Evolutionary conservation across 2,329 filamentous ascomycete species (phyloP).

Genomic region (Penicillium sp.): DNA sequence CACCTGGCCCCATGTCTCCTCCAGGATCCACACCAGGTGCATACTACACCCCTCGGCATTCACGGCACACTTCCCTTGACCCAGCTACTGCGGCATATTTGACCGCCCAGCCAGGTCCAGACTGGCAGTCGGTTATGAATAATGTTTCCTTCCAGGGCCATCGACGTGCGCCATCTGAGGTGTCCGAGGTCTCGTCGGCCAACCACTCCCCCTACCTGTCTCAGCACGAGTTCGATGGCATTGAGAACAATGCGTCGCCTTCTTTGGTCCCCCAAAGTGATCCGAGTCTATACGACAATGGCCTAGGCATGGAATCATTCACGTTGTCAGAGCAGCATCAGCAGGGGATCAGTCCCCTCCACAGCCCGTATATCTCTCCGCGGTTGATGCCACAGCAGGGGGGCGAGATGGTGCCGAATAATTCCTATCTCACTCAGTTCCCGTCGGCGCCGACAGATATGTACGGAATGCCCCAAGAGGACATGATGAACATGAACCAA

Average conservation of each 20-base stretch:
- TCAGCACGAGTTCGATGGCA: constrained; percentile 68
- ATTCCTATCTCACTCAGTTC: constrained; percentile 42
- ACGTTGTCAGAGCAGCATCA: constrained; percentile 61
- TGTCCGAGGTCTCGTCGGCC: constrained; percentile 78
- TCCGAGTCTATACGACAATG: constrained; percentile 63
- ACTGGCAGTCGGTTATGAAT: constrained; percentile 51
- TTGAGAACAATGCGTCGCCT: constrained; percentile 66
- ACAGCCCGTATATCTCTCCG: constrained; percentile 64
- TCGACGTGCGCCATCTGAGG: constrained; percentile 77
- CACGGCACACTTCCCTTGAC: constrained; percentile 53
- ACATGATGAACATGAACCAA: constrained; percentile 40
- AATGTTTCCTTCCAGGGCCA: constrained; percentile 66
- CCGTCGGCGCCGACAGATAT: constrained; percentile 42
- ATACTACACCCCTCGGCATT: constrained; percentile 49
- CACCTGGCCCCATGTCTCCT: constrained; percentile 47
- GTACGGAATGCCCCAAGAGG: constrained; percentile 43
- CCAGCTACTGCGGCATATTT: constrained; percentile 53
- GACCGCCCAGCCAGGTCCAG: constrained; percentile 43
- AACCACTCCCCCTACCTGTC: constrained; percentile 73
- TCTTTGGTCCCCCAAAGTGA: constrained; percentile 66
- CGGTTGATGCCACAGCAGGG: constrained; percentile 62
- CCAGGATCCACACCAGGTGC: constrained; percentile 46
- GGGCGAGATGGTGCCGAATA: constrained; percentile 48
- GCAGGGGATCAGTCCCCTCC: constrained; percentile 51
- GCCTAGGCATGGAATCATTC: constrained; percentile 69